Base-by-base conservation (phyloP, 2,329 filamentous ascomycete genomes). In the Claviceps sorghi region DNA sequence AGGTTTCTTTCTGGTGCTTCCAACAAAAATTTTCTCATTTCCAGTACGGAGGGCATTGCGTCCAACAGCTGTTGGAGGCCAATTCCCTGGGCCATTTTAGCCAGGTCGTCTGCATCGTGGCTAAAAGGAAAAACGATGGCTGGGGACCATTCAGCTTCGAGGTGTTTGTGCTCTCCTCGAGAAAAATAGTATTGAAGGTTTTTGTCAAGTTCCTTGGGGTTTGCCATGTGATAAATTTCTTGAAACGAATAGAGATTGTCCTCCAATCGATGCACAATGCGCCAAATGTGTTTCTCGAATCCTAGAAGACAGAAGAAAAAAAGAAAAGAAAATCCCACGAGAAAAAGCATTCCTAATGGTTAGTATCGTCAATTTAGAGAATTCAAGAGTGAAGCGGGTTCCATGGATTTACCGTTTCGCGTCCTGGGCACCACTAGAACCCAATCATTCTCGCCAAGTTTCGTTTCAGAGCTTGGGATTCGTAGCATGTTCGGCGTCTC, bases 41-140 rank as follows among this genome's bases (percentile, higher is more conserved):
- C 69, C 13, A 69, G 60, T 3, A 90, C 75, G 1, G 75, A 67
- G 0, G 86, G 86, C 2, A 88, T 68, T 1, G 76, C 72, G 13
- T 79, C 70, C 0, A 88, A 66, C 21, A 77, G 57, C 9, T 81
- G 61, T 4, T 67, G 62, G 51, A 79, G 58, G 4, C 59, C 55
- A 1, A 48, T 7, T n/a, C 52, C 48, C 29, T 56, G 58, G 0
- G 59, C 44, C 6, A 1, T 1, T 0, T 4, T 10, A 8, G 55
- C 21, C 3, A 66, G 52, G 4, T 50, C 53, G 21, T 63, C 61
- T 4, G 65, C 43, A 26, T 65, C 59, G 32, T 56, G 52, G 17
- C 50, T 56, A 38, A 60, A 59, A 7, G 57, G 57, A 21, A 60
- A 66, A n/a, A 62, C 40, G 21, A 55, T 26, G 19, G 57, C 61